These are phyloP conservation scores for Metrosideros polymorpha DNA, from an alignment of 441 rosid genomes.

Conservation along the genomic window DNA sequence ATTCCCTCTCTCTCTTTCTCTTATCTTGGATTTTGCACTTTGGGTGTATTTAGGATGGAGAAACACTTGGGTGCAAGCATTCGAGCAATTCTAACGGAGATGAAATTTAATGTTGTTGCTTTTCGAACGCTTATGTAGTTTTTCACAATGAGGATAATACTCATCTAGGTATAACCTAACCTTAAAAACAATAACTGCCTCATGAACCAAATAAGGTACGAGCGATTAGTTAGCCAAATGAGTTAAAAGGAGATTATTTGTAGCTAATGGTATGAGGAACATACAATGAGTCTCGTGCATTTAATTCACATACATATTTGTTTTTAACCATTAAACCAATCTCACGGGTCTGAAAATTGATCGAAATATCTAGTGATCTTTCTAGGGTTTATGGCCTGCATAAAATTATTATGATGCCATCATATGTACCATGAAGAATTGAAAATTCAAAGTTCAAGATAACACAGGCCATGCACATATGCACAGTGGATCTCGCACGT, in stretches of 20 bases:
- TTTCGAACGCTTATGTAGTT: neutral
- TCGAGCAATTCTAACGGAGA: neutral
- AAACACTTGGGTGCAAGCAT: neutral
- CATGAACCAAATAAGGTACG: neutral
- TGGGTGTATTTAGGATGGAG: neutral
- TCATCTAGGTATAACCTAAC: neutral
- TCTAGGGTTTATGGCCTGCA: neutral
- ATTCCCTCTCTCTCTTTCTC: neutral
- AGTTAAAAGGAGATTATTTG: neutral
- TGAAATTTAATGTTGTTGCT: neutral
- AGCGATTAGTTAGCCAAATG: neutral
- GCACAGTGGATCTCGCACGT: neutral
- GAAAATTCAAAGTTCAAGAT: neutral
- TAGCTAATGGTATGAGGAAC: neutral
- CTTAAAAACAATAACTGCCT: neutral
- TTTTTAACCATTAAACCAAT: neutral
- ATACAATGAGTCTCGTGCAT: neutral
- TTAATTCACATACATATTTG: neutral
- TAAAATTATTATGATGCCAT: neutral
- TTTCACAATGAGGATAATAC: neutral
- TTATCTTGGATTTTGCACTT: neutral
- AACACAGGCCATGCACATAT: neutral
- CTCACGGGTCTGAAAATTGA: neutral
- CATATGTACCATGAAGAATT: neutral
- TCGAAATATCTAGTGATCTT: neutral